These are phyloP conservation scores for Porcisia deanei DNA, from an alignment of 208 protist genomes.

Conservation along the genomic window DNA sequence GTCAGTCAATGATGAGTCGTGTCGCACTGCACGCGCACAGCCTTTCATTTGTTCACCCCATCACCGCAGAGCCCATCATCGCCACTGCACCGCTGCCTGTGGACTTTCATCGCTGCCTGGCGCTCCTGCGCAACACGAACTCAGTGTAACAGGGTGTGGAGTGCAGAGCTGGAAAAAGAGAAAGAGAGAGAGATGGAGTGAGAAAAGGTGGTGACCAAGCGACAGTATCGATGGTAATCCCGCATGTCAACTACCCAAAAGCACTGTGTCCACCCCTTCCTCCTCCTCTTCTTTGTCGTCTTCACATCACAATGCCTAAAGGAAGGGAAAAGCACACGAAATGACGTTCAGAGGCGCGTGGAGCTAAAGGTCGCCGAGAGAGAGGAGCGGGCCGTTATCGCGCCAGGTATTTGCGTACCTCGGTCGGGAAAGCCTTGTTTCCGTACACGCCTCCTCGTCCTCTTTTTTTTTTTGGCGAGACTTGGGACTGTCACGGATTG, in stretches of 20 bases:
- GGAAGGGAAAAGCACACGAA: background rate
- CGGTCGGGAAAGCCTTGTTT: too few relatives aligned
- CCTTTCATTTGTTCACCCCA: conserved; percentile 71
- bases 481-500: too few relatives aligned
- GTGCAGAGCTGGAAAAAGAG: background rate
- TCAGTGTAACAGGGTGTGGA: background rate
- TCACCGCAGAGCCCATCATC: conserved; percentile 37
- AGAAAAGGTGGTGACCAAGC: too few relatives aligned
- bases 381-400: too few relatives aligned
- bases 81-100: conserved; percentile 49
- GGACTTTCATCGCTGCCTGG: conserved; percentile 53
- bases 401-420: too few relatives aligned
- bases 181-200: background rate
- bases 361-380: background rate
- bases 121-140: conserved; percentile 9
- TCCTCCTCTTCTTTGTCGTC: background rate
- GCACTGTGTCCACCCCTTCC: background rate
- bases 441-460: too few relatives aligned
- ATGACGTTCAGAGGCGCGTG: too few relatives aligned
- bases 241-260: background rate
- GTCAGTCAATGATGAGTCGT: conserved; percentile 51
- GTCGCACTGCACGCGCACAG: conserved; percentile 71
- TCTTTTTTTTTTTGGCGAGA: too few relatives aligned
- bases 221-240: too few relatives aligned
- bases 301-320: background rate